A percentile compares a stretch with the other conserved stretches of the same genome.
Conservation (phyloP, 371 early-diverging fungal species). For the Actinomortierella ambigua region DNA sequence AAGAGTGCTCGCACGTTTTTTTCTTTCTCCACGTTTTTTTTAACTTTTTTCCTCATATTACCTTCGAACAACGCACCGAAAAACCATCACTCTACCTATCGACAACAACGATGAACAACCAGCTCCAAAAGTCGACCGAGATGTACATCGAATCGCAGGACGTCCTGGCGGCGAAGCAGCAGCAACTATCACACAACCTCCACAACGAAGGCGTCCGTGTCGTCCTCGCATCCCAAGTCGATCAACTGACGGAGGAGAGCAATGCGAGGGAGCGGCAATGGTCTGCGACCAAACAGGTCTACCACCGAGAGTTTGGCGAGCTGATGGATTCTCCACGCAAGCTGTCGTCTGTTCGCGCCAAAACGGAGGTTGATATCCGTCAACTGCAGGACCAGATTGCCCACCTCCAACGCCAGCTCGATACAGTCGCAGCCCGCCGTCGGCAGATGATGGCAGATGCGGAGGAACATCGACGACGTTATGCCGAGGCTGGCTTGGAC, state of each 20-base stretch:
- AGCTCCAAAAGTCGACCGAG: constrained; percentile 31
- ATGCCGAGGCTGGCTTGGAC: constrained; percentile 5
- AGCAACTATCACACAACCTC: constrained; percentile 7
- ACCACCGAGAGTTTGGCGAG: constrained; percentile 30
- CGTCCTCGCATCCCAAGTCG: constrained; percentile 15
- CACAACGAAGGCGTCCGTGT: constrained; percentile 16
- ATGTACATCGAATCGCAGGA: constrained; percentile 9
- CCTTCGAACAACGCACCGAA: no score
- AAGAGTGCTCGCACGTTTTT: neutral
- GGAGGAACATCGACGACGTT: constrained; percentile 20
- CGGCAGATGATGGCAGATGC: constrained; percentile 34
- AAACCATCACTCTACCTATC: no score
- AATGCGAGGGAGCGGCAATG: constrained; percentile 27
- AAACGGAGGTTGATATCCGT: constrained; percentile 24
- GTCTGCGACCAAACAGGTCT: constrained; percentile 42
- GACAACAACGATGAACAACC: no score
- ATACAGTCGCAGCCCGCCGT: constrained; percentile 28
- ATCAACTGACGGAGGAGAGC: constrained; percentile 10
- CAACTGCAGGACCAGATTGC: constrained; percentile 33
- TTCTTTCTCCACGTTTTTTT: neutral
- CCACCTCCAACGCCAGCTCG: constrained; percentile 28
- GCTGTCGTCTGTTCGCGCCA: constrained; percentile 5
- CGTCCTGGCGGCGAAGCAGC: constrained; percentile 15
- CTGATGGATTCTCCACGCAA: neutral
- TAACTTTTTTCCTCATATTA: neutral